Percentiles rank a stretch among this genome's conserved stretches.
These are phyloP conservation scores for Rhizopus stolonifer DNA, from an alignment of 371 early-diverging fungal genomes.

Conservation along the genomic window DNA sequence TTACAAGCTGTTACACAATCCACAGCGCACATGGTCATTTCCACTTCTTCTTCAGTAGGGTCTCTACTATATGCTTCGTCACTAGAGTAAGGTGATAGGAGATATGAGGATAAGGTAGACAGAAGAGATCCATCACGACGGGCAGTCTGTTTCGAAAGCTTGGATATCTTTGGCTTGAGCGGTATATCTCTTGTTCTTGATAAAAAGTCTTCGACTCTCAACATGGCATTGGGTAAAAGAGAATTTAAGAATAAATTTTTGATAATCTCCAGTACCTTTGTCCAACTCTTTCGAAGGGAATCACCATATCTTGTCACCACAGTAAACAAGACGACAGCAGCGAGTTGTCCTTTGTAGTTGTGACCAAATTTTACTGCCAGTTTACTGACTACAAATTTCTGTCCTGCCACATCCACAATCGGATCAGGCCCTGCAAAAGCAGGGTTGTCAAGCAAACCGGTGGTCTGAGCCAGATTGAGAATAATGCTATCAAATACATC, in stretches of 20 bases:
- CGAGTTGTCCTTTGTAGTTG: constrained; percentile 86
- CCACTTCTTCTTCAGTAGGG: constrained; percentile 75
- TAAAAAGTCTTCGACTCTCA: constrained; percentile 75
- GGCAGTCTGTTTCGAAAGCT: constrained; percentile 47
- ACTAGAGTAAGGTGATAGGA: constrained; percentile 67
- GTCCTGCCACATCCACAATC: constrained; percentile 59
- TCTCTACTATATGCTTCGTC: constrained; percentile 61
- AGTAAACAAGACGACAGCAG: constrained; percentile 81
- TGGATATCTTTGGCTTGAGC: constrained; percentile 56
- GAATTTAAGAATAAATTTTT: constrained; percentile 82
- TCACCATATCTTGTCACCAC: constrained; percentile 75
- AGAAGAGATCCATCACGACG: constrained; percentile 70
- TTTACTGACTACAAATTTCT: constrained; percentile 64
- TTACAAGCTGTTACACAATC: constrained; percentile 74
- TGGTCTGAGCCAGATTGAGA: constrained; percentile 71
- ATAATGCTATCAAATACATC: constrained; percentile 81
- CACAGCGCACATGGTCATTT: constrained; percentile 65
- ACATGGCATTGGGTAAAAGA: constrained; percentile 59
- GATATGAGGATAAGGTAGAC: constrained; percentile 76
- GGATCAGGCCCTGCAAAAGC: constrained; percentile 56
- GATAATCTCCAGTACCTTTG: constrained; percentile 63
- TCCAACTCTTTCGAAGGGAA: constrained; percentile 75
- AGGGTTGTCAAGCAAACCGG: constrained; percentile 64
- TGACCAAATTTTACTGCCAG: constrained; percentile 83
- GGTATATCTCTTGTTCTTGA: constrained; percentile 70